These are phyloP conservation scores for Ichthyophthirius multifiliis DNA, from an alignment of 169 alveolate species.

Conservation along the genomic window DNA sequence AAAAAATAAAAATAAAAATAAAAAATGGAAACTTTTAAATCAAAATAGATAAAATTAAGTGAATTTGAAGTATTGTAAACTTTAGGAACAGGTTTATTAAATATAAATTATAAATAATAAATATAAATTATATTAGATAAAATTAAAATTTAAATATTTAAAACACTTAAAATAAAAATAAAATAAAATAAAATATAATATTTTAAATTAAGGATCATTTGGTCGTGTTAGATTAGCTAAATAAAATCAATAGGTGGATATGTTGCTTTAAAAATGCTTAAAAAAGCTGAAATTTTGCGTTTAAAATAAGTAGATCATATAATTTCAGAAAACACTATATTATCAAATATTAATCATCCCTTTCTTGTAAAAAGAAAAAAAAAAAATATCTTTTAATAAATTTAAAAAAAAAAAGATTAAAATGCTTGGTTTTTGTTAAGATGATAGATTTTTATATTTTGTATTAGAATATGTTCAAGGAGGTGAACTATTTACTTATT, in stretches of 20 bases:
- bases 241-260: constrained; percentile 53
- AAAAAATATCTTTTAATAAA: too few relatives aligned
- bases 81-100: constrained; percentile 79
- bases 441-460: constrained; percentile 72
- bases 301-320: constrained; percentile 64
- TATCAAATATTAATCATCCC: constrained; percentile 58
- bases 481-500: constrained; percentile 72
- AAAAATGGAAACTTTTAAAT: constrained; percentile 6
- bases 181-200: neutral
- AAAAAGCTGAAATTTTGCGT: constrained; percentile 60
- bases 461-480: constrained; percentile 72
- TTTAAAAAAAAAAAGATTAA: constrained; percentile 34
- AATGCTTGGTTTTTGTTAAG: constrained; percentile 73
- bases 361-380: constrained; percentile 37
- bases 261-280: constrained; percentile 61
- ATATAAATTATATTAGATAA: too few relatives aligned
- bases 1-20: too few relatives aligned
- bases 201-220: constrained; percentile 45
- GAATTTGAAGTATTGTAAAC: constrained; percentile 66
- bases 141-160: too few relatives aligned
- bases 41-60: constrained; percentile 38
- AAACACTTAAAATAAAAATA: too few relatives aligned
- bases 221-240: constrained; percentile 60
- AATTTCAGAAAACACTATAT: constrained; percentile 52
- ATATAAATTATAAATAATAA: too few relatives aligned